These are phyloP conservation scores for Ceraceosorus guamensis DNA, from an alignment of 1,284 basidiomycete species.

Conservation along the genomic window DNA sequence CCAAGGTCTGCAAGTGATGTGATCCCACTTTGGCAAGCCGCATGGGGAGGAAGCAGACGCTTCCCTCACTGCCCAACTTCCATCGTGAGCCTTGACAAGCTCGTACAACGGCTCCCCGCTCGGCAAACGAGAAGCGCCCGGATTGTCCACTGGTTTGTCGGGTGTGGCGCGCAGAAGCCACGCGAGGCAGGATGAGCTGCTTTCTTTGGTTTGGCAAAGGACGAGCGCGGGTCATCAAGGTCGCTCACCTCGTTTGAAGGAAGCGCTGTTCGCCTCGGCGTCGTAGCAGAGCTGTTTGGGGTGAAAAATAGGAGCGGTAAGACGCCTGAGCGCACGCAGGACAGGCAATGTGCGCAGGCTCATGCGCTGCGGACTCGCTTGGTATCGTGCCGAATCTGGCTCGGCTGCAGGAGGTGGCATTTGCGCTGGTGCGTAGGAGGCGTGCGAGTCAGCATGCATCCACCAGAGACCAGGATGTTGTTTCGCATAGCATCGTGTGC, in stretches of 20 bases:
- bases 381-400: background rate
- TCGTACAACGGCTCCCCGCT: slow-evolving; percentile 8
- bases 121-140: slow-evolving; percentile 3
- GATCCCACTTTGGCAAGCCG: background rate
- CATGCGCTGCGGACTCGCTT: too few relatives aligned
- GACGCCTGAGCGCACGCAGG: too few relatives aligned
- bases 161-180: background rate
- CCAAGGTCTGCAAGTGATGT: slow-evolving; percentile 6
- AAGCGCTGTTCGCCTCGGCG: background rate
- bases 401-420: background rate
- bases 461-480: background rate
- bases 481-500: too few relatives aligned
- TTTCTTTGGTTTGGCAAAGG: too few relatives aligned
- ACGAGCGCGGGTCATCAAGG: too few relatives aligned
- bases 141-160: slow-evolving; percentile 3
- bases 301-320: too few relatives aligned
- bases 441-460: too few relatives aligned
- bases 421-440: too few relatives aligned
- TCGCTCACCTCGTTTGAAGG: slow-evolving; percentile 3
- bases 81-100: slow-evolving; percentile 3
- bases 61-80: slow-evolving; percentile 2
- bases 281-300: slow-evolving; percentile 4
- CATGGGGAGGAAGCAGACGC: slow-evolving; percentile 1
- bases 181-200: background rate
- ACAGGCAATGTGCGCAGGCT: too few relatives aligned